Percentiles rank a stretch among this genome's conserved stretches.
Conservation (phyloP, 2,329 filamentous ascomycete genomes). For the Hypoxylon sp. region DNA sequence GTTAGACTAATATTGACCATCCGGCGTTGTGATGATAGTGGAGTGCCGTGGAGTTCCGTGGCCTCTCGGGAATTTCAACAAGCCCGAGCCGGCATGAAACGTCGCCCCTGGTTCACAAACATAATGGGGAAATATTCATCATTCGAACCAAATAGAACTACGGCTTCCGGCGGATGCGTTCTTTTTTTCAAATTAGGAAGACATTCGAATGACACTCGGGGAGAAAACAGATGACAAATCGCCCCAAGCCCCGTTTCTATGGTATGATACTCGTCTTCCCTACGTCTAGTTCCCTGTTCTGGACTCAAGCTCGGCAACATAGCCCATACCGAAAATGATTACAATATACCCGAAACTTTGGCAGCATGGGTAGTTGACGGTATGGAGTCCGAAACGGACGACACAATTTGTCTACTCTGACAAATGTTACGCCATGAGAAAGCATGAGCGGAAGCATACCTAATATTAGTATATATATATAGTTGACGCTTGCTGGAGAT, state of each 20-base stretch:
- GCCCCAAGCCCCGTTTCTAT: constrained; percentile 1
- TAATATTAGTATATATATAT: background rate
- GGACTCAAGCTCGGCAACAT: background rate
- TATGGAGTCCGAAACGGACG: constrained; percentile 8
- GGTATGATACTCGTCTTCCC: background rate
- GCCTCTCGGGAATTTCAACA: constrained; percentile 2
- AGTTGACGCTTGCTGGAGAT: background rate
- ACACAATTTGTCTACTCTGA: background rate
- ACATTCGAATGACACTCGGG: background rate
- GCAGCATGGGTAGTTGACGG: background rate
- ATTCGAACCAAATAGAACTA: background rate
- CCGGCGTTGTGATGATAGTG: constrained; percentile 12
- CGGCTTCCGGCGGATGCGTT: background rate
- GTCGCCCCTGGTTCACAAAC: background rate
- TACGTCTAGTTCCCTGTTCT: background rate
- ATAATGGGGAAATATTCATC: background rate
- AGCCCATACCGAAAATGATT: background rate
- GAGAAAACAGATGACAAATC: constrained; percentile 1
- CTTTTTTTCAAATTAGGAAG: background rate
- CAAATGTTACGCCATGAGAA: constrained; percentile 5
- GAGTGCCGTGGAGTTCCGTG: constrained; percentile 28
- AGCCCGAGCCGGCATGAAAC: background rate
- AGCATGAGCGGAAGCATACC: background rate
- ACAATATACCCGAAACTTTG: background rate
- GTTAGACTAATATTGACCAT: background rate